Percentiles rank a stretch among this genome's conserved stretches.
Conservation (phyloP, 2,329 filamentous ascomycete genomes). For the Podosphaera xanthii region DNA sequence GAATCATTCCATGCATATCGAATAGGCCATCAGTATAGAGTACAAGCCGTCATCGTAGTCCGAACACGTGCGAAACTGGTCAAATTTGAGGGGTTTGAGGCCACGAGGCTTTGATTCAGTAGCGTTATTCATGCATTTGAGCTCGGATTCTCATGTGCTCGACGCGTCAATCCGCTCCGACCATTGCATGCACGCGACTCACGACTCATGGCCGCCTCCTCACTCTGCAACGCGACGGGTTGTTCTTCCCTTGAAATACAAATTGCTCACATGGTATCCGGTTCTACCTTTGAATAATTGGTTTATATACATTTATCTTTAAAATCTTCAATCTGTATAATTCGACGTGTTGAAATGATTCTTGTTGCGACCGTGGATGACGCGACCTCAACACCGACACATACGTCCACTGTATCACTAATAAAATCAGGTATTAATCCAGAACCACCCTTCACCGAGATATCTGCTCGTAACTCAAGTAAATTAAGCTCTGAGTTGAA, state of each 20-base stretch:
- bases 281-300: background rate
- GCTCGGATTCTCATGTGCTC: too few species aligned
- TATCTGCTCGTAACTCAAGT: too few species aligned
- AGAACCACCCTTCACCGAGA: background rate
- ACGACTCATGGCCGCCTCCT: background rate
- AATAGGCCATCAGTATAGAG: too few species aligned
- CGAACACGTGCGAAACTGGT: too few species aligned
- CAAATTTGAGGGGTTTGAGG: too few species aligned
- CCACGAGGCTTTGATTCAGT: too few species aligned
- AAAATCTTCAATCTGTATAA: background rate
- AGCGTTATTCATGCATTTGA: too few species aligned
- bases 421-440: conserved; percentile 4
- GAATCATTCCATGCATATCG: too few species aligned
- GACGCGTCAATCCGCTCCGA: background rate
- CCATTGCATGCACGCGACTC: background rate
- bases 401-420: conserved; percentile 9
- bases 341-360: background rate
- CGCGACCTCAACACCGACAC: conserved; percentile 14
- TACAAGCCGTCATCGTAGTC: too few species aligned
- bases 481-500: background rate
- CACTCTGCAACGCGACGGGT: background rate
- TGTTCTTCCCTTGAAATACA: background rate
- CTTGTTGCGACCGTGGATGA: conserved; percentile 13
- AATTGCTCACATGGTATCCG: background rate
- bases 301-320: background rate